Base-by-base conservation (phyloP, 192 early-diverging fungal genomes). In the Geosiphon pyriformis region DNA sequence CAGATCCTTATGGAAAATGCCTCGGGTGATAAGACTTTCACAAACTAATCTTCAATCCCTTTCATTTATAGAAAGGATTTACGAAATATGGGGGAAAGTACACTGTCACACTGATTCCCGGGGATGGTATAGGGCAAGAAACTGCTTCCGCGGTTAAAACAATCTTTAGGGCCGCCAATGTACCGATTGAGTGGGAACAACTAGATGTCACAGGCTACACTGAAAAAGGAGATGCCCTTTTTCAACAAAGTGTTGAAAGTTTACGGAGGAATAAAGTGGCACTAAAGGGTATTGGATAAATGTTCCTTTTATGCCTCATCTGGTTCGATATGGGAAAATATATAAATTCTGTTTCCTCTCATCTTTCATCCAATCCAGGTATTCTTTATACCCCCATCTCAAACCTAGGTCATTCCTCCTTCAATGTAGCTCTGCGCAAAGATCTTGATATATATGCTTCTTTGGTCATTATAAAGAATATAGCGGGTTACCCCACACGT, bases 371-470 rank as follows among this genome's bases (percentile, higher is more conserved):
- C 7, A 42, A 42, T 42, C 15, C 12, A 63, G 65, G 65, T 20
- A 88, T 82, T 62, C 71, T 91, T 27, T 90, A 87, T 79, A 99
- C 96, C 48, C 96, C 96, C 55, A 87, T 90, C 53, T 83, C 86
- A 52, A 84, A 82, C 50, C 72, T 81, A 60, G 96, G 93, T 46
- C 92, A 96, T 87, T 88, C 88, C 61, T 95, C 93, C 67, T 90
- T 95, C 83, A 99, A 99, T 83, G 96, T 94, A 55, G 83, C 90
- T 53, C 85, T 99, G 85, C 88, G 96, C 74, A 96, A 94, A 83
- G 94, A 99, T 70, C 80, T 99, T 54, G 96, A 99, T 78, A 96
- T 99, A 74, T 99, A 94, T 80, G 96, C 96, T 42, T 96, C 96
- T 33, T 82, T 94, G 29, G 89, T 93, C 30, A 81, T 93, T 65